A percentile compares a stretch with the other conserved stretches of the same genome.
phyloP scores from a whole-genome alignment of 2,329 filamentous ascomycete species.

The Trichoderma simmonsii region DNA sequence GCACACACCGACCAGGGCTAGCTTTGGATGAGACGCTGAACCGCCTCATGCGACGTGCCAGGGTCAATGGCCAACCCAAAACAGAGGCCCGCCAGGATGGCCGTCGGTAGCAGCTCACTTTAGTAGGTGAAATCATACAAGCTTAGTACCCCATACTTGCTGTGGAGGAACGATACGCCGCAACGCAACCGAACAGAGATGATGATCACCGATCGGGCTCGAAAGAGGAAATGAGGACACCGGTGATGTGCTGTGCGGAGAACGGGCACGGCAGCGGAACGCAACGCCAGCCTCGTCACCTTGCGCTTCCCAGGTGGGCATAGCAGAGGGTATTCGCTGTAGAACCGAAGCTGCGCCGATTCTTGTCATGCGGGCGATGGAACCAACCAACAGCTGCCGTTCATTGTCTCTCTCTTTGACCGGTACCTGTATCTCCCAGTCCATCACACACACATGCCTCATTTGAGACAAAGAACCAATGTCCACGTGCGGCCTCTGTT shows the following conservation, averaged over 20 bases:
- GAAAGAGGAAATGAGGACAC: conserved; percentile 14
- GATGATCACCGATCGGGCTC: conserved; percentile 18
- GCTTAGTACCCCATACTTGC: conserved; percentile 7
- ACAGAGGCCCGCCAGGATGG: background rate
- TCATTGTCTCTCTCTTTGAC: background rate
- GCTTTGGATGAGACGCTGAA: conserved; percentile 10
- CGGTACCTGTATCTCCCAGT: background rate
- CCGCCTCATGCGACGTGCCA: conserved; percentile 5
- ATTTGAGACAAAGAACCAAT: background rate
- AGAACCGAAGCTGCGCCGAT: conserved; percentile 16
- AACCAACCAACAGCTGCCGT: conserved; percentile 5
- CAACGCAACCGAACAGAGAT: conserved; percentile 16
- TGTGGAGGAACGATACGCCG: conserved; percentile 15
- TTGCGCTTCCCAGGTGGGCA: background rate
- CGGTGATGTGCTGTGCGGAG: conserved; percentile 14
- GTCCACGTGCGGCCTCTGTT: conserved; percentile 2
- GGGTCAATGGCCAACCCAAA: background rate
- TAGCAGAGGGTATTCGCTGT: background rate
- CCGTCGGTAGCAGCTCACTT: background rate
- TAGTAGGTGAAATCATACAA: conserved; percentile 8
- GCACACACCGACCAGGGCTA: background rate
- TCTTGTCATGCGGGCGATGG: conserved; percentile 8
- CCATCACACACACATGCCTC: background rate
- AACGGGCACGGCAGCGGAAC: conserved; percentile 5
- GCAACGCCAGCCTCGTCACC: conserved; percentile 5